These are phyloP conservation scores for Fraxinus paxiana DNA, from an alignment of 305 asterid genomes.

Conservation along the genomic window DNA sequence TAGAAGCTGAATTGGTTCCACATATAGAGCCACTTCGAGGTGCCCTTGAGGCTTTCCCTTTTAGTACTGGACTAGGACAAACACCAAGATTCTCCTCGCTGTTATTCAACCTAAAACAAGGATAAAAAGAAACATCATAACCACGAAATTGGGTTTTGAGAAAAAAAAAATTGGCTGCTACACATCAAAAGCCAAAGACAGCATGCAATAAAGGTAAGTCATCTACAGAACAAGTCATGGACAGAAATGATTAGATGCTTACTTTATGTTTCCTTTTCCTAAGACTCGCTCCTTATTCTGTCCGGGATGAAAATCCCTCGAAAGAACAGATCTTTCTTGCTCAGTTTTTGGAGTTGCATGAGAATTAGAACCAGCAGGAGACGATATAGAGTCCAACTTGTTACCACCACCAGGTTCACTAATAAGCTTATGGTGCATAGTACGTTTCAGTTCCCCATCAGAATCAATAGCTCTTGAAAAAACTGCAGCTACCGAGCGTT, in stretches of 20 bases:
- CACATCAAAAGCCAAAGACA: not conserved
- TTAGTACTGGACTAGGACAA: constrained; percentile 54
- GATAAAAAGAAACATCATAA: constrained; percentile 21
- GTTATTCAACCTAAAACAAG: constrained; percentile 60
- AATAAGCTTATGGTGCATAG: constrained; percentile 58
- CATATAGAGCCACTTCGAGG: constrained; percentile 59
- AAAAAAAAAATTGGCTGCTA: not conserved
- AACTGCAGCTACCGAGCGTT: constrained; percentile 87
- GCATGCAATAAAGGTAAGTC: not conserved
- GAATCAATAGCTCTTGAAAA: constrained; percentile 61
- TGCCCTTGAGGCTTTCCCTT: constrained; percentile 92
- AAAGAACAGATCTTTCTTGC: constrained; percentile 54
- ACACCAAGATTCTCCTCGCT: constrained; percentile 56
- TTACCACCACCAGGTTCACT: constrained; percentile 58
- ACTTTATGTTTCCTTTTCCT: constrained; percentile 74
- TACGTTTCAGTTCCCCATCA: constrained; percentile 66
- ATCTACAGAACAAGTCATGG: not conserved
- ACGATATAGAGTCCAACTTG: constrained; percentile 58
- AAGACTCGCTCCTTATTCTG: constrained; percentile 66
- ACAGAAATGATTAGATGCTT: constrained; percentile 29
- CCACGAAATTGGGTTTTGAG: constrained; percentile 9
- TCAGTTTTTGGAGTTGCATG: constrained; percentile 63
- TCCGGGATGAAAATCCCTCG: constrained; percentile 58
- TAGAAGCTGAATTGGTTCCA: constrained; percentile 48
- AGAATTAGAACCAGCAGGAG: constrained; percentile 55